A percentile compares a stretch with the other conserved stretches of the same genome.
Conservation (phyloP, 768 basidiomycete species). For the Russula emetica region DNA sequence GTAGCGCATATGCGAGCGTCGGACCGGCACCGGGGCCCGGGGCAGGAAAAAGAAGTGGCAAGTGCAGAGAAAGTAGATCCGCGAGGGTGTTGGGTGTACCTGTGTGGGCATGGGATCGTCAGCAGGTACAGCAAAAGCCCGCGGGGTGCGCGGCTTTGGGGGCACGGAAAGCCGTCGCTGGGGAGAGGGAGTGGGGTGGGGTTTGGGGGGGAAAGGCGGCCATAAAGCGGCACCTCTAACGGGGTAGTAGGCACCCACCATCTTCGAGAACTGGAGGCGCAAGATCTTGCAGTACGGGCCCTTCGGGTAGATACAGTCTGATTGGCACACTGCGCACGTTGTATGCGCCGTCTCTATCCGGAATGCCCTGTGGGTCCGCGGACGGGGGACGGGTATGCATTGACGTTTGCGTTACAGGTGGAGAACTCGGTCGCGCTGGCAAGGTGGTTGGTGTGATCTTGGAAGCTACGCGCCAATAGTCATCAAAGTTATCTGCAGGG, state of each 20-base stretch:
- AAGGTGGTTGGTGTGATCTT: constrained; percentile 84
- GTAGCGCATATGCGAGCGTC: constrained; percentile 63
- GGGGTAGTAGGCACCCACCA: constrained; percentile 45
- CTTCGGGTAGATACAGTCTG: constrained; percentile 84
- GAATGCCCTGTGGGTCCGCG: constrained; percentile 46
- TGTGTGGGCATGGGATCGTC: constrained; percentile 35
- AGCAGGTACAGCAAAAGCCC: constrained; percentile 16
- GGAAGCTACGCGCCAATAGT: constrained; percentile 91
- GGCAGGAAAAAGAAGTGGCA: constrained; percentile 76
- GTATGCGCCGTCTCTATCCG: constrained; percentile 80
- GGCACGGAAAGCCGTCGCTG: neutral
- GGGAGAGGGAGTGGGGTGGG: neutral
- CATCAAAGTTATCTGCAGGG: constrained; percentile 84
- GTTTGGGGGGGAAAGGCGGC: neutral
- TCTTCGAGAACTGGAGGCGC: constrained; percentile 75
- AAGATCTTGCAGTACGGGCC: constrained; percentile 87
- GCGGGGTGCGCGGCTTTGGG: constrained; percentile 15
- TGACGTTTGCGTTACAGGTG: constrained; percentile 49
- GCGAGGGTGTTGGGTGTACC: constrained; percentile 70
- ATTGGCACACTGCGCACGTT: constrained; percentile 85
- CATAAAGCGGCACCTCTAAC: constrained; percentile 6
- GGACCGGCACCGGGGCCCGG: constrained; percentile 29
- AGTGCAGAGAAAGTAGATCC: constrained; percentile 60
- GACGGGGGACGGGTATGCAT: constrained; percentile 62
- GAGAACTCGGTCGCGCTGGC: constrained; percentile 54